Percentiles rank a stretch among this genome's conserved stretches.
These are phyloP conservation scores for Coemansia sp. DNA, from an alignment of 192 early-diverging fungal species.

Conservation along the genomic window DNA sequence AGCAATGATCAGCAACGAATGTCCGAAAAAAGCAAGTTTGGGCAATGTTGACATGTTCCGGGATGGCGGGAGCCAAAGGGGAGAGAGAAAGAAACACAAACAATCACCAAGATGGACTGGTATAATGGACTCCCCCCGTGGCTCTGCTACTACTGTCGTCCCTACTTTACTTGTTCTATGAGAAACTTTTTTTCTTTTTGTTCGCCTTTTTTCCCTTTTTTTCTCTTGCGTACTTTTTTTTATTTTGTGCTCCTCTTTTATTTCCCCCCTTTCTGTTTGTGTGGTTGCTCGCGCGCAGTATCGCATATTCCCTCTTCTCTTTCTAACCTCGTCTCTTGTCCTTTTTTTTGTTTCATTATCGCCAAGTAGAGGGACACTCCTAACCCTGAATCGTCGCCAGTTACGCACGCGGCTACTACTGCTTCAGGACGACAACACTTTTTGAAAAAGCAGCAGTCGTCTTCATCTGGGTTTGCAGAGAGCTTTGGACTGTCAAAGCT, in stretches of 20 bases:
- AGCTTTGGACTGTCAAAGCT: slow-evolving; percentile 46
- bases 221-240: not conserved
- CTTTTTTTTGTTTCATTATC: not conserved
- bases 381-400: slow-evolving; percentile 7
- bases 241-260: not conserved
- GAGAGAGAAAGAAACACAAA: slow-evolving; percentile 4
- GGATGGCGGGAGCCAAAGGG: slow-evolving; percentile 3
- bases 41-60: slow-evolving; percentile 6
- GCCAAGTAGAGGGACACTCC: slow-evolving; percentile 33
- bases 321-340: not conserved
- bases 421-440: slow-evolving; percentile 22
- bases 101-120: not conserved
- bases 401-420: slow-evolving; percentile 6
- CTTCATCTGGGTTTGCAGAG: slow-evolving; percentile 49
- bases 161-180: slow-evolving; percentile 12
- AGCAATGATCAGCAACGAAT: not conserved
- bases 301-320: slow-evolving; percentile 1
- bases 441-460: slow-evolving; percentile 55
- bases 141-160: slow-evolving; percentile 4
- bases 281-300: not conserved
- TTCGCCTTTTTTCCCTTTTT: slow-evolving; percentile 3
- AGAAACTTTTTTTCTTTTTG: not conserved
- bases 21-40: slow-evolving; percentile 4
- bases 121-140: slow-evolving; percentile 3
- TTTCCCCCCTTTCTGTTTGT: not conserved